These are phyloP conservation scores for Tuber melanosporum DNA, from an alignment of 495 filamentous ascomycete species.

Conservation along the genomic window DNA sequence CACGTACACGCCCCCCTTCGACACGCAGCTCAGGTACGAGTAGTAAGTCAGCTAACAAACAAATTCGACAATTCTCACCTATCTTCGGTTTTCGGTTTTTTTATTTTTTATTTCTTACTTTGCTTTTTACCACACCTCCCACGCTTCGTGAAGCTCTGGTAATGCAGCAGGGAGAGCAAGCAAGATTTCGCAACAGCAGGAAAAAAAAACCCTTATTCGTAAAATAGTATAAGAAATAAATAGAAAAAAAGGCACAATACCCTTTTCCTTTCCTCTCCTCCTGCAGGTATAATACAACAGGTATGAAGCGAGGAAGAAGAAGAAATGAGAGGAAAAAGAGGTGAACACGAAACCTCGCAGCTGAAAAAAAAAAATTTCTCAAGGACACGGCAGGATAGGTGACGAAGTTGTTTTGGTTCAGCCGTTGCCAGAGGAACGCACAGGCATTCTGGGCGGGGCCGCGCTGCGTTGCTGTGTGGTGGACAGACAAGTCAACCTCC, in stretches of 20 bases:
- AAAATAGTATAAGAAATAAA: background rate
- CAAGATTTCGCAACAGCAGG: background rate
- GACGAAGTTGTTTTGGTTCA: slow-evolving; percentile 31
- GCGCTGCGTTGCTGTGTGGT: background rate
- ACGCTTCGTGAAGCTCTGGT: background rate
- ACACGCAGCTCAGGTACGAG: background rate
- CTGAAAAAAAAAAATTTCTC: background rate
- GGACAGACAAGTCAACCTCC: background rate
- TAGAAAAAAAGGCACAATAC: background rate
- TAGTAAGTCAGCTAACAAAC: background rate
- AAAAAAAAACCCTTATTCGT: slow-evolving; percentile 10
- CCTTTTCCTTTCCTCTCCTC: background rate
- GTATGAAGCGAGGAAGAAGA: background rate
- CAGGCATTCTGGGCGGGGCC: background rate
- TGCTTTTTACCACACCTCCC: background rate
- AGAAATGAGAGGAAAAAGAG: background rate
- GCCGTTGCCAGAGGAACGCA: slow-evolving; percentile 31
- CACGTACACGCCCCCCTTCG: background rate
- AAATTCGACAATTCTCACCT: background rate
- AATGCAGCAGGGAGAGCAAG: background rate
- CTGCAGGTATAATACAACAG: background rate
- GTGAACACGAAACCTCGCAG: slow-evolving; percentile 6
- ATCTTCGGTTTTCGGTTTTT: background rate
- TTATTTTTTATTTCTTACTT: background rate
- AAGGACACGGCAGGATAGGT: slow-evolving; percentile 8